phyloP scores from a whole-genome alignment of 2,329 filamentous ascomycete genomes.

The Botrytis tulipae region DNA sequence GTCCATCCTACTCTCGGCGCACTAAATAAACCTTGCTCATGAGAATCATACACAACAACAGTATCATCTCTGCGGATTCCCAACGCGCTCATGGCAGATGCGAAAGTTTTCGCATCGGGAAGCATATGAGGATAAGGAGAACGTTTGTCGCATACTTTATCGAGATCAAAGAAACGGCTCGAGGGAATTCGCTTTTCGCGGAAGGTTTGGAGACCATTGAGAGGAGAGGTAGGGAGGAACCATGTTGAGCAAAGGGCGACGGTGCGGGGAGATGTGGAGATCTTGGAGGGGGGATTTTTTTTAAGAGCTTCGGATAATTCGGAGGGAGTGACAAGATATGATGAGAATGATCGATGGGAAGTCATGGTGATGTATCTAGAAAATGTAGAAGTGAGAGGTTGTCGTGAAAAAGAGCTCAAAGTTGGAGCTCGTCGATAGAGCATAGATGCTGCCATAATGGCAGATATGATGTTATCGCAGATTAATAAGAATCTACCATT shows the following conservation, averaged over 20 bases:
- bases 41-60: constrained; percentile 90
- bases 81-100: constrained; percentile 81
- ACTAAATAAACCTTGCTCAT: constrained; percentile 90
- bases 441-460: constrained; percentile 35
- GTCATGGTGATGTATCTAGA: constrained; percentile 14
- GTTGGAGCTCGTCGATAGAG: constrained; percentile 27
- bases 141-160: constrained; percentile 81
- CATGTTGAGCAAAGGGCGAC: constrained; percentile 90
- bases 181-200: constrained; percentile 79
- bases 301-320: constrained; percentile 80
- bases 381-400: constrained; percentile 8
- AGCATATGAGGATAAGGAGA: constrained; percentile 97
- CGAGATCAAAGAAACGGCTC: constrained; percentile 93
- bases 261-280: constrained; percentile 78
- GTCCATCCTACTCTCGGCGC: constrained; percentile 95
- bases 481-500: neutral
- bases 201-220: constrained; percentile 79
- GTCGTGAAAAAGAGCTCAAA: constrained; percentile 22
- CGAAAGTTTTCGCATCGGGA: constrained; percentile 76
- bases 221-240: constrained; percentile 92
- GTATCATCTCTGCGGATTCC: constrained; percentile 86
- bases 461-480: constrained; percentile 24
- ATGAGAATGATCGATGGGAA: constrained; percentile 17
- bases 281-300: constrained; percentile 74
- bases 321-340: constrained; percentile 81